These are phyloP conservation scores for Zalerion maritima DNA, from an alignment of 495 filamentous ascomycete genomes.

Conservation along the genomic window DNA sequence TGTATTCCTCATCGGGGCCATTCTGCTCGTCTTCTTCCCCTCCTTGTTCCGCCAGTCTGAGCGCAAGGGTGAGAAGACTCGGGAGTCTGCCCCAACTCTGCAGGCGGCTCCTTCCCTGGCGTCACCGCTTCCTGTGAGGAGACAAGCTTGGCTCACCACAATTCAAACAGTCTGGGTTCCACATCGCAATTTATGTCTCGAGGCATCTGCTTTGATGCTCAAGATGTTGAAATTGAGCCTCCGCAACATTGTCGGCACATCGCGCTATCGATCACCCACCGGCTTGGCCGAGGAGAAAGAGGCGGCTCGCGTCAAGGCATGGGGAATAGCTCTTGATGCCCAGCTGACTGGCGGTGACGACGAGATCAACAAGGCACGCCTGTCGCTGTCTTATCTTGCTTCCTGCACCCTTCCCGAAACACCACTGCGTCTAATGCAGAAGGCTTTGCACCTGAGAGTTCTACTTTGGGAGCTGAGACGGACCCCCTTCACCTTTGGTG, in stretches of 20 bases:
- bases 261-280: conserved; percentile 60
- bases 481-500: conserved; percentile 42
- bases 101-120: conserved; percentile 52
- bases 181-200: conserved; percentile 67
- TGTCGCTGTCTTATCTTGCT: conserved; percentile 77
- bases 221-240: conserved; percentile 70
- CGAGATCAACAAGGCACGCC: conserved; percentile 74
- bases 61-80: conserved; percentile 23
- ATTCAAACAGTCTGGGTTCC: conserved; percentile 94
- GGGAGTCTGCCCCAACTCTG: conserved; percentile 20
- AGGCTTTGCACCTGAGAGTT: conserved; percentile 80
- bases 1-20: conserved; percentile 45
- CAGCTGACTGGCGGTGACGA: conserved; percentile 88
- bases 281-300: conserved; percentile 78
- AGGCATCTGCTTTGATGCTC: conserved; percentile 63
- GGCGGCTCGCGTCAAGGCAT: conserved; percentile 74
- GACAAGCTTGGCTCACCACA: conserved; percentile 86
- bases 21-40: conserved; percentile 53
- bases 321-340: conserved; percentile 88
- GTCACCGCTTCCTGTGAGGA: conserved; percentile 71
- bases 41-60: conserved; percentile 46
- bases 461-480: conserved; percentile 67
- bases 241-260: conserved; percentile 63
- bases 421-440: conserved; percentile 76
- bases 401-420: conserved; percentile 77